Percentiles rank a stretch among this genome's conserved stretches.
These are phyloP conservation scores for Phytophthora podocarpi DNA, from an alignment of 352 stramenopile species.

Conservation along the genomic window DNA sequence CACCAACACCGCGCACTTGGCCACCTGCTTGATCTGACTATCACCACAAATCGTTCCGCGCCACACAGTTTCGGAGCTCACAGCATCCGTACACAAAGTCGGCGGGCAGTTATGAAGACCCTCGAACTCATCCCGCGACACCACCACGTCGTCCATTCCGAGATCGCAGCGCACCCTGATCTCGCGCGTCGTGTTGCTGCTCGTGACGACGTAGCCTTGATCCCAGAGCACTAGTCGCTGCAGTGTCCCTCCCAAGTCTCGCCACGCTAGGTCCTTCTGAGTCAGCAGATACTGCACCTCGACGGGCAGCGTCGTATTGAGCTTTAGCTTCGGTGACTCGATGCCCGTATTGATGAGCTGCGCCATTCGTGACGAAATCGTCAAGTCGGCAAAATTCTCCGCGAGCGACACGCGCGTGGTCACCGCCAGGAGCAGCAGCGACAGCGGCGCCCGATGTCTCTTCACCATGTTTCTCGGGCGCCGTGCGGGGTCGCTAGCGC, in stretches of 20 bases:
- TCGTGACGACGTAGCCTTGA: slow-evolving; percentile 43
- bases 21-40: slow-evolving; percentile 33
- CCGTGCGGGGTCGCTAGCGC: slow-evolving; percentile 8
- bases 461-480: slow-evolving; percentile 8
- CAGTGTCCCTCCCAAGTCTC: slow-evolving; percentile 45
- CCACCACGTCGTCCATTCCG: slow-evolving; percentile 50
- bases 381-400: slow-evolving; percentile 18
- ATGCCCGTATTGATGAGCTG: slow-evolving; percentile 34
- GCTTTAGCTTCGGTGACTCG: slow-evolving; percentile 31
- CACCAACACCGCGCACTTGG: slow-evolving; percentile 41
- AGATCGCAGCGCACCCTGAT: slow-evolving; percentile 40
- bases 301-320: slow-evolving; percentile 31
- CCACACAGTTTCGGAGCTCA: slow-evolving; percentile 4
- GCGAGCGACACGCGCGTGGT: slow-evolving; percentile 2
- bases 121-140: slow-evolving; percentile 34
- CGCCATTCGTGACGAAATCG: slow-evolving; percentile 36
- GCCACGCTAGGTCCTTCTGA: slow-evolving; percentile 33
- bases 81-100: slow-evolving; percentile 22
- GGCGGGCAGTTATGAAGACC: slow-evolving; percentile 36
- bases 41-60: slow-evolving; percentile 33
- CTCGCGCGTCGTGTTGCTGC: slow-evolving; percentile 29
- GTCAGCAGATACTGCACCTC: slow-evolving; percentile 38
- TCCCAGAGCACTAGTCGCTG: slow-evolving; percentile 70
- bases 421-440: slow-evolving; percentile 9
- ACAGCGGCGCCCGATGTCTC: background rate